phyloP scores from a whole-genome alignment of 805 yeast genomes.

The Zygoascus biomembranicola region DNA sequence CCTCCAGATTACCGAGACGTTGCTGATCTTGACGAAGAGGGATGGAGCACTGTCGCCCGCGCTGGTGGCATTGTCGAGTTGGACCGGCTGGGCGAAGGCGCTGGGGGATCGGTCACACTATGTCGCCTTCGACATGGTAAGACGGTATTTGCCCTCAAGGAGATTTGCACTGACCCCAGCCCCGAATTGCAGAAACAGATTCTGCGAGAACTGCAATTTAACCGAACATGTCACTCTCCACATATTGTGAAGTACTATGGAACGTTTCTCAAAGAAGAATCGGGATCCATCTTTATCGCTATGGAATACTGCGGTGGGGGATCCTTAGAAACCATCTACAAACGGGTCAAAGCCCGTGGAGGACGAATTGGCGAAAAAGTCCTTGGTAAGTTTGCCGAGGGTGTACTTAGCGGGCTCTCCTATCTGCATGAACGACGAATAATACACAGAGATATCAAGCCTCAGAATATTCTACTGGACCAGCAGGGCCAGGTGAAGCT shows the following conservation, averaged over 20 bases:
- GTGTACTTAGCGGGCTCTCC: slow-evolving; percentile 75
- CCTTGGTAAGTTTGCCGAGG: slow-evolving; percentile 80
- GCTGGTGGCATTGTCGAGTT: slow-evolving; percentile 57
- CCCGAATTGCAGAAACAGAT: slow-evolving; percentile 88
- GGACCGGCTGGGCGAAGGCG: slow-evolving; percentile 82
- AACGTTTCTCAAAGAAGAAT: slow-evolving; percentile 69
- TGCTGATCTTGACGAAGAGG: slow-evolving; percentile 53
- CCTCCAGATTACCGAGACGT: slow-evolving; percentile 13
- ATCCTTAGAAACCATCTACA: slow-evolving; percentile 85
- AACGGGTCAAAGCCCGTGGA: slow-evolving; percentile 59
- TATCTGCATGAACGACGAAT: slow-evolving; percentile 82
- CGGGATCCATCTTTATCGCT: slow-evolving; percentile 79
- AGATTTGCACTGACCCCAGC: slow-evolving; percentile 66
- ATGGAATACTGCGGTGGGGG: slow-evolving; percentile 98
- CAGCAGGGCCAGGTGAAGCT: slow-evolving; percentile 73
- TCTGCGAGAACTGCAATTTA: slow-evolving; percentile 82
- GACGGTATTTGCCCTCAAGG: slow-evolving; percentile 74
- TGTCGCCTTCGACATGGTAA: slow-evolving; percentile 55
- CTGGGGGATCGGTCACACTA: slow-evolving; percentile 83
- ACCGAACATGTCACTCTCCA: slow-evolving; percentile 71
- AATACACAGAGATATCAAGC: slow-evolving; percentile 93
- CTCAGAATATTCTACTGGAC: slow-evolving; percentile 82
- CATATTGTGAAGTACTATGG: slow-evolving; percentile 91
- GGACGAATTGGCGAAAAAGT: slow-evolving; percentile 92
- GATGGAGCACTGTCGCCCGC: slow-evolving; percentile 61